These are phyloP conservation scores for Scytalidium sp. DNA, from an alignment of 2,329 filamentous ascomycete genomes.

Conservation along the genomic window DNA sequence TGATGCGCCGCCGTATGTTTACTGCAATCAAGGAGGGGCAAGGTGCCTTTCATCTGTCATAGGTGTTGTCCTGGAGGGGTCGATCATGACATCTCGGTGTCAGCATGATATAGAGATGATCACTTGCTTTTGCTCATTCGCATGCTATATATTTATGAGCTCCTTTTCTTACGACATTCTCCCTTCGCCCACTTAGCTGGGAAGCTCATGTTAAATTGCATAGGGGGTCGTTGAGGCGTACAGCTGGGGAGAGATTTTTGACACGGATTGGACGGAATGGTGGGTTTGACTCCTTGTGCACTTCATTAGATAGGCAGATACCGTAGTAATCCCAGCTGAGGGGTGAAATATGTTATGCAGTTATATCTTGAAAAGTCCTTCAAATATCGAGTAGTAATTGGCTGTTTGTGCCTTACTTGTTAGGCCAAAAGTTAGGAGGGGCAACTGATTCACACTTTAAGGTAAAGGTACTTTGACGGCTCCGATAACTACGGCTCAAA, in stretches of 20 bases:
- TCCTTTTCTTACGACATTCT: constrained; percentile 12
- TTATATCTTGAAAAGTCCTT: no score
- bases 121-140: not conserved
- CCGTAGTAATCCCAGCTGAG: not conserved
- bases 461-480: no score
- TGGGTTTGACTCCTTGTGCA: constrained; percentile 15
- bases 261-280: constrained; percentile 10
- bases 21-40: constrained; percentile 93
- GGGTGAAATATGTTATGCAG: not conserved
- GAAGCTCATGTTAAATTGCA: constrained; percentile 27
- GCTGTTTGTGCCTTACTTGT: no score
- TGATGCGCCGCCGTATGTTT: constrained; percentile 74
- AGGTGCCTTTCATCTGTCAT: constrained; percentile 95
- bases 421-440: no score
- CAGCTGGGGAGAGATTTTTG: constrained; percentile 17
- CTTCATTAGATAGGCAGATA: constrained; percentile 20
- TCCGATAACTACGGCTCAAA: no score
- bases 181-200: constrained; percentile 10
- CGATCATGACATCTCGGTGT: constrained; percentile 5
- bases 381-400: no score
- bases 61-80: constrained; percentile 22
- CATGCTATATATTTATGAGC: constrained; percentile 25
- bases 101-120: not conserved
- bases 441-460: no score
- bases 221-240: constrained; percentile 32